These are phyloP conservation scores for Musa troglodytarum DNA, from an alignment of 176 grass and related monocot species.

Conservation along the genomic window DNA sequence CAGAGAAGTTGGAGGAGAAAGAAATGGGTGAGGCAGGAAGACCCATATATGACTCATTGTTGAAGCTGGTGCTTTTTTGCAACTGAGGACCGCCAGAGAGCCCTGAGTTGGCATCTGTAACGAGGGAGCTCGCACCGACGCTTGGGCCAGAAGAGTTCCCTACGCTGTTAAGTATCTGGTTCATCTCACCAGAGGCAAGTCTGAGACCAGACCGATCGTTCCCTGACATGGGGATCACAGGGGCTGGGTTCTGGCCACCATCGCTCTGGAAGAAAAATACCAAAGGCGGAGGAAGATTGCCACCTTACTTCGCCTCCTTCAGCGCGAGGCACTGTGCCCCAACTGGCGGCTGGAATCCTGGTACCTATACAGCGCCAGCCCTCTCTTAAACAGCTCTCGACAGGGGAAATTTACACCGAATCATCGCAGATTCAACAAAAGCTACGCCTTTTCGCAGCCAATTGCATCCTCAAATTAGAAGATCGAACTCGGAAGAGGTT, in stretches of 20 bases:
- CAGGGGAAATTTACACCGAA: background rate
- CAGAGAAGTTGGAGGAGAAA: conserved; percentile 94
- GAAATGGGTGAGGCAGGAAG: conserved; percentile 96
- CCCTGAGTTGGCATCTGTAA: conserved; percentile 81
- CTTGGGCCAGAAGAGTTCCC: conserved; percentile 78
- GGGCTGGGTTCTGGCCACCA: conserved; percentile 36
- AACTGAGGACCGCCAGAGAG: conserved; percentile 74
- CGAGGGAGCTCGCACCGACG: conserved; percentile 83
- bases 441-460: background rate
- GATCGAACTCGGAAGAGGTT: background rate
- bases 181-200: conserved; percentile 46
- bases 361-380: background rate
- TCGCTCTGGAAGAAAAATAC: conserved; percentile 26
- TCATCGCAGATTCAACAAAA: background rate
- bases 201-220: conserved; percentile 41
- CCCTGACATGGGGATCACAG: conserved; percentile 41
- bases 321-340: background rate
- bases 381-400: background rate
- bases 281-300: conserved; percentile 7
- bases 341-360: background rate
- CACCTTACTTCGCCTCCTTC: background rate
- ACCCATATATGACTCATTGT: conserved; percentile 78
- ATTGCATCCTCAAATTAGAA: background rate
- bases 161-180: conserved; percentile 38
- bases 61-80: conserved; percentile 79